These are phyloP conservation scores for Condylostoma magnum DNA, from an alignment of 169 alveolate genomes.

Conservation along the genomic window DNA sequence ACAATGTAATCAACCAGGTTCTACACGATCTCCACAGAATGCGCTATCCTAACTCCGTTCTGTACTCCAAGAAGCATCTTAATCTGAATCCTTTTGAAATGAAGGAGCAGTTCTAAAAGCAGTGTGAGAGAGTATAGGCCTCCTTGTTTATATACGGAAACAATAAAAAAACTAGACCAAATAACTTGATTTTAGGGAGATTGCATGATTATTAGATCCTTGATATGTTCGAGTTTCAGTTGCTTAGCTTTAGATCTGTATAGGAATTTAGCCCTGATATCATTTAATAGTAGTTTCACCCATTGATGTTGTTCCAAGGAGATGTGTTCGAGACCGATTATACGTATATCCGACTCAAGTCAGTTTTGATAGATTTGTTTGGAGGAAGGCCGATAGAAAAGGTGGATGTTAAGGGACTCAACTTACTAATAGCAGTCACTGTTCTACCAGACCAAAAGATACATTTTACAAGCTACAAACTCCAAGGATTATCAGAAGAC, in stretches of 20 bases:
- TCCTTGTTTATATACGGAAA: slow-evolving; percentile 52
- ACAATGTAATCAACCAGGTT: slow-evolving; percentile 13
- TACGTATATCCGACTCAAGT: slow-evolving; percentile 51
- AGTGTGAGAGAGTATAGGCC: slow-evolving; percentile 43
- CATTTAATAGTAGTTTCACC: slow-evolving; percentile 48
- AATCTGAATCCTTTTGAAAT: slow-evolving; percentile 47
- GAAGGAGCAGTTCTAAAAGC: slow-evolving; percentile 40
- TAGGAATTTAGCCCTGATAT: slow-evolving; percentile 32
- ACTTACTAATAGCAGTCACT: slow-evolving; percentile 54
- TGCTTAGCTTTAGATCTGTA: slow-evolving; percentile 38
- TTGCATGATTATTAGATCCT: slow-evolving; percentile 45
- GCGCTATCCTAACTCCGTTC: slow-evolving; percentile 8
- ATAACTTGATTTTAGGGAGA: slow-evolving; percentile 57
- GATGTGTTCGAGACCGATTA: slow-evolving; percentile 63
- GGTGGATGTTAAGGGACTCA: slow-evolving; percentile 48
- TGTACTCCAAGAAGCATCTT: slow-evolving; percentile 37
- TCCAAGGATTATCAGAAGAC: background rate
- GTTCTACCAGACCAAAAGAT: slow-evolving; percentile 46
- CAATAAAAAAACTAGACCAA: slow-evolving; percentile 64
- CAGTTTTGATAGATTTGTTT: slow-evolving; percentile 56
- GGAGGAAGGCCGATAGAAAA: slow-evolving; percentile 43
- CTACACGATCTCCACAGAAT: slow-evolving; percentile 37
- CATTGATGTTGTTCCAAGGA: slow-evolving; percentile 65
- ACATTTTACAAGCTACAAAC: slow-evolving; percentile 49
- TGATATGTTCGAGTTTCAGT: slow-evolving; percentile 62